phyloP scores from a whole-genome alignment of 352 stramenopile species.

The Hyaloperonospora arabidopsidis region DNA sequence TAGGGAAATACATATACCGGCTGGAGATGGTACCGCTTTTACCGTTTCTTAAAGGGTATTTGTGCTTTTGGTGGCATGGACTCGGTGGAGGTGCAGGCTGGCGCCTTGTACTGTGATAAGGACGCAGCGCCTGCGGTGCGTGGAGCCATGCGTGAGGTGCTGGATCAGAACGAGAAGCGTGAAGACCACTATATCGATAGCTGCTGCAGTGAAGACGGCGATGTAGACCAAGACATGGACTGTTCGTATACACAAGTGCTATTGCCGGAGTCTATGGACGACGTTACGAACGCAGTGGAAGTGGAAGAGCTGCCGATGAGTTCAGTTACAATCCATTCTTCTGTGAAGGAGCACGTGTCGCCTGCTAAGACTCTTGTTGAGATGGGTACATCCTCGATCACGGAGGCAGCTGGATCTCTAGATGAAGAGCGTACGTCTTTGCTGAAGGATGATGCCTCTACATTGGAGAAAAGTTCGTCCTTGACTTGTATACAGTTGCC shows the following conservation, averaged over 20 bases:
- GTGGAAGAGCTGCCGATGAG: conserved; percentile 7
- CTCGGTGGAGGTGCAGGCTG: conserved; percentile 17
- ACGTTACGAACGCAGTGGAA: conserved; percentile 7
- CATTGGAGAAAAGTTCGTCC: too few species aligned
- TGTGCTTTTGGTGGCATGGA: conserved; percentile 14
- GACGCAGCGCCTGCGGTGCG: neutral
- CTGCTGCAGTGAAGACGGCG: conserved; percentile 14
- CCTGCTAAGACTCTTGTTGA: conserved; percentile 14
- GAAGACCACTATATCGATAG: conserved; percentile 20
- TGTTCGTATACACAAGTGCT: conserved; percentile 40
- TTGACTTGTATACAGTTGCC: neutral
- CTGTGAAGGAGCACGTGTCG: conserved; percentile 5
- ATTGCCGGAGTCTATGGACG: conserved; percentile 14
- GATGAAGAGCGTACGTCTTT: too few species aligned
- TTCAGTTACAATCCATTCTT: conserved; percentile 2
- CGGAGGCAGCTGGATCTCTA: too few species aligned
- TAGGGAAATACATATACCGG: too few species aligned
- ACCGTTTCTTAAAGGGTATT: too few species aligned
- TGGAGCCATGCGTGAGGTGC: neutral
- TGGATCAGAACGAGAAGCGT: conserved; percentile 18
- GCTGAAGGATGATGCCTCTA: too few species aligned
- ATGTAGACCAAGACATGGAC: conserved; percentile 26
- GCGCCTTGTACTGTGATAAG: conserved; percentile 4
- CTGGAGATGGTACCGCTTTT: neutral
- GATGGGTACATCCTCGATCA: conserved; percentile 1